Evolutionary conservation across 1,284 basidiomycete species (phyloP).

Genomic region (Ceratobasidium sp.): DNA sequence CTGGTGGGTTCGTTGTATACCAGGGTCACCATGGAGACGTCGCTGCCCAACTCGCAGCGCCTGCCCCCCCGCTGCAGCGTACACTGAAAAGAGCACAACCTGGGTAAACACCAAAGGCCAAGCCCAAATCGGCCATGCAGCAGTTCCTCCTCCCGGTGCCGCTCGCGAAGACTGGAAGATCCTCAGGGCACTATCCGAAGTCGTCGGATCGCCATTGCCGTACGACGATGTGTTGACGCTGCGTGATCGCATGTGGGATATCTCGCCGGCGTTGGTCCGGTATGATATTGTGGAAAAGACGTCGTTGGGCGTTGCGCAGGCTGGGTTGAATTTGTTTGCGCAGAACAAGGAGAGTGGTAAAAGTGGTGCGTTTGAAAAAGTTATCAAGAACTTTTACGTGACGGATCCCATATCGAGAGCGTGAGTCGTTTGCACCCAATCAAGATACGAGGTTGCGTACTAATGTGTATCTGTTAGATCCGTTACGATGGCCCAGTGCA

Average conservation of each 20-base stretch:
- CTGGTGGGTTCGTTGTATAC: slow-evolving; percentile 97
- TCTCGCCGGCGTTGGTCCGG: slow-evolving; percentile 90
- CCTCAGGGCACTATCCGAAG: slow-evolving; percentile 93
- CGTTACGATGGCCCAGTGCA: slow-evolving; percentile 89
- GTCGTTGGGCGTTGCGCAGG: slow-evolving; percentile 76
- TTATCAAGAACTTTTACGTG: slow-evolving; percentile 95
- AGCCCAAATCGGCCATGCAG: slow-evolving; percentile 90
- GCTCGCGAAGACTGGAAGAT: slow-evolving; percentile 99
- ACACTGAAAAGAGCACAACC: slow-evolving; percentile 95
- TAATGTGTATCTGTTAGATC: slow-evolving; percentile 64
- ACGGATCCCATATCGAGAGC: slow-evolving; percentile 91
- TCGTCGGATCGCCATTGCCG: slow-evolving; percentile 82
- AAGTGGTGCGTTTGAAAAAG: slow-evolving; percentile 75
- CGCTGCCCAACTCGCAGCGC: slow-evolving; percentile 96
- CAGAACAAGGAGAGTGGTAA: slow-evolving; percentile 69
- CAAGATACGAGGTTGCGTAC: not conserved
- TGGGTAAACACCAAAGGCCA: slow-evolving; percentile 99
- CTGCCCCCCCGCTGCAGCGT: slow-evolving; percentile 92
- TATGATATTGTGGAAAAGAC: slow-evolving; percentile 90
- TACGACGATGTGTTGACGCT: slow-evolving; percentile 93
- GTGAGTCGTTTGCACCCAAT: slow-evolving; percentile 61
- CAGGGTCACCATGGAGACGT: slow-evolving; percentile 99
- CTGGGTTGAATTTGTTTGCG: slow-evolving; percentile 75
- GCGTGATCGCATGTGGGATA: slow-evolving; percentile 97
- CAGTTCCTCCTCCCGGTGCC: slow-evolving; percentile 95